phyloP scores from a whole-genome alignment of 139 green algal genomes.

The Chlamydomonas sp. region DNA sequence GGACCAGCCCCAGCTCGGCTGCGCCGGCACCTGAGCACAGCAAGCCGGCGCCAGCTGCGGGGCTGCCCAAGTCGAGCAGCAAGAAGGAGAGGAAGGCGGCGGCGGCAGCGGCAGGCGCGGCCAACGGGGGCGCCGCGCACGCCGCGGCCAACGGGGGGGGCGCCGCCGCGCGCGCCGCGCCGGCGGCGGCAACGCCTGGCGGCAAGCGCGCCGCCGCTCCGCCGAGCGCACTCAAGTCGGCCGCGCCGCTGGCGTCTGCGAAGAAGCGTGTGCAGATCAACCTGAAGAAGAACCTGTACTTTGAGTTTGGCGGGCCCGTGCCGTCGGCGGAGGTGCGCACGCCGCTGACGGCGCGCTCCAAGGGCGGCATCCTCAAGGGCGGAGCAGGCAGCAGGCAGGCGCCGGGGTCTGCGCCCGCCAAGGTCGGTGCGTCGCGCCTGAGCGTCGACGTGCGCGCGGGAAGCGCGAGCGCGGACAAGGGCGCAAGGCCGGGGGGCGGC shows the following conservation, averaged over 20 bases:
- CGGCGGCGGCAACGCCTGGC: background rate
- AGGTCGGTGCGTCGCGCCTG: too few species aligned
- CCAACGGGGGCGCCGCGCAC: background rate
- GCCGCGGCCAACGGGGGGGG: conserved; percentile 3
- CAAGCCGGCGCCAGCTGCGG: conserved; percentile 7
- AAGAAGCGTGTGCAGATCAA: conserved; percentile 65
- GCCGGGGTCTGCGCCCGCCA: too few species aligned
- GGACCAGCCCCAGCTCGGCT: too few species aligned
- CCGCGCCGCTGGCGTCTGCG: background rate
- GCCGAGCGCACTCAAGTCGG: conserved; percentile 7
- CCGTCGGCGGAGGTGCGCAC: conserved; percentile 62
- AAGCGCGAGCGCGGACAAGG: too few species aligned
- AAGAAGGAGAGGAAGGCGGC: conserved; percentile 13
- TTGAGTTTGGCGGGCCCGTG: conserved; percentile 52
- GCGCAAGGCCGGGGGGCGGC: too few species aligned
- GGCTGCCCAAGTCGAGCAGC: background rate
- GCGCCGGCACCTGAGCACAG: background rate
- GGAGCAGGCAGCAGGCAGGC: too few species aligned
- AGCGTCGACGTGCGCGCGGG: too few species aligned
- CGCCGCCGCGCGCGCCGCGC: background rate
- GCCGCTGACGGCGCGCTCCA: conserved; percentile 54
- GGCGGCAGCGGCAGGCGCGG: background rate
- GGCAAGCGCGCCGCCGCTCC: background rate
- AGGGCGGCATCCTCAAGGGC: too few species aligned
- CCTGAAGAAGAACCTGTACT: conserved; percentile 69